Conservation (phyloP, 2,329 filamentous ascomycete genomes). For the Ramichloridium luteum region DNA sequence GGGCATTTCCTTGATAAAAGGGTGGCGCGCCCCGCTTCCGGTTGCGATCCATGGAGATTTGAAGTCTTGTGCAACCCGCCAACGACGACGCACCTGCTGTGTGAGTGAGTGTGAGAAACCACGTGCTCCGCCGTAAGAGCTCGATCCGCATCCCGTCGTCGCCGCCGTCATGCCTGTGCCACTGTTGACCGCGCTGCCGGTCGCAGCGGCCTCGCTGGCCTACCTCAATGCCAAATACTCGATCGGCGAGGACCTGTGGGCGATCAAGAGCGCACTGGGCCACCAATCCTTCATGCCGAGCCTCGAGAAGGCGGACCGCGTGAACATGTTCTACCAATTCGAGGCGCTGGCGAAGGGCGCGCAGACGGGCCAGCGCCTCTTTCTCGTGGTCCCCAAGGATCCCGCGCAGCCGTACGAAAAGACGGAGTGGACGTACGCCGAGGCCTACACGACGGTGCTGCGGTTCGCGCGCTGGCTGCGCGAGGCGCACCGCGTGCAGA, state of each 20-base stretch:
- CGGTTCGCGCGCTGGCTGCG: conserved; percentile 67
- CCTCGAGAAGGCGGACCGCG: conserved; percentile 37
- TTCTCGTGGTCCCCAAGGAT: conserved; percentile 22
- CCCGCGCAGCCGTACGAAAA: conserved; percentile 13
- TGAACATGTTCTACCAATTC: conserved; percentile 64
- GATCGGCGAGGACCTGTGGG: conserved; percentile 54
- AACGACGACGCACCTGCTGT: too few relatives aligned
- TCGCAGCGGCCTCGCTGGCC: conserved; percentile 51
- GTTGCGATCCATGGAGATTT: too few relatives aligned
- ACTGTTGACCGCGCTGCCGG: conserved; percentile 25
- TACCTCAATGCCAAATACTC: conserved; percentile 65
- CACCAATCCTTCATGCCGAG: conserved; percentile 10
- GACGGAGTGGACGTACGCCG: conserved; percentile 55
- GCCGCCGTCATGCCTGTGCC: neutral
- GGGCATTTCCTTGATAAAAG: too few relatives aligned
- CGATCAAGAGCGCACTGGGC: neutral
- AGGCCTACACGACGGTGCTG: conserved; percentile 58
- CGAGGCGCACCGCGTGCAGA: conserved; percentile 48
- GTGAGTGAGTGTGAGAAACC: too few relatives aligned
- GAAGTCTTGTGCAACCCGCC: too few relatives aligned
- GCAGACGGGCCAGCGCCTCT: conserved; percentile 24
- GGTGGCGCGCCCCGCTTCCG: too few relatives aligned
- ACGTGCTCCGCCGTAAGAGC: too few relatives aligned
- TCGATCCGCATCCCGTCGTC: too few relatives aligned
- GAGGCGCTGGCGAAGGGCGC: conserved; percentile 53